These are phyloP conservation scores for Phytophthora ohioensis DNA, from an alignment of 352 stramenopile genomes.

Conservation along the genomic window DNA sequence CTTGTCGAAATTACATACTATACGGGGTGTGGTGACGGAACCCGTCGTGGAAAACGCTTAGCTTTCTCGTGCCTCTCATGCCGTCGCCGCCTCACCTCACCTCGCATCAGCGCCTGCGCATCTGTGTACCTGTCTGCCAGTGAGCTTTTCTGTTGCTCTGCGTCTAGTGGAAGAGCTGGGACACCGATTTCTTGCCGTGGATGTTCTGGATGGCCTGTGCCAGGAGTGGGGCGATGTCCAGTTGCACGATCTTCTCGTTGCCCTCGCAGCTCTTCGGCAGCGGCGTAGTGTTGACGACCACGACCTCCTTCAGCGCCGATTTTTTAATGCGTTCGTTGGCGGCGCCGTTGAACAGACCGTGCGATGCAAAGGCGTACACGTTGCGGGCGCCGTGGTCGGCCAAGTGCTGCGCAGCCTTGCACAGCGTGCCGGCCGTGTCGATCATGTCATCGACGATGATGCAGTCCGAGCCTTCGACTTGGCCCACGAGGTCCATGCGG, in stretches of 20 bases:
- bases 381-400: conserved; percentile 95
- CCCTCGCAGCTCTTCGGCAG: conserved; percentile 87
- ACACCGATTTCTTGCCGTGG: conserved; percentile 99
- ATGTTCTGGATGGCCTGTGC: conserved; percentile 99
- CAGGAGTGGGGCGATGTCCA: conserved; percentile 98
- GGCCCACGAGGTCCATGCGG: conserved; percentile 99
- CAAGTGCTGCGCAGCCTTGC: conserved; percentile 98
- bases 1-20: conserved; percentile 49
- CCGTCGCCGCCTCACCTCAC: conserved; percentile 9
- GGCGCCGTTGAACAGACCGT: conserved; percentile 97
- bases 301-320: conserved; percentile 92
- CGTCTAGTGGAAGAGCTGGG: conserved; percentile 98
- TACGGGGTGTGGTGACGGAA: conserved; percentile 15
- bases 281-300: conserved; percentile 92
- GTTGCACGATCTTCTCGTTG: conserved; percentile 98
- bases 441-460: conserved; percentile 99
- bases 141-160: conserved; percentile 16
- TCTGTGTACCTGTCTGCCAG: conserved; percentile 24
- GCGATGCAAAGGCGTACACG: conserved; percentile 99
- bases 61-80: conserved; percentile 14
- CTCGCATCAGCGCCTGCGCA: conserved; percentile 13
- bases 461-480: conserved; percentile 98
- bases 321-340: conserved; percentile 92
- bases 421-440: conserved; percentile 99
- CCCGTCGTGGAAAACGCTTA: conserved; percentile 10